phyloP scores from a whole-genome alignment of 2,329 filamentous ascomycete genomes.

The Penicillium griseofulvum region DNA sequence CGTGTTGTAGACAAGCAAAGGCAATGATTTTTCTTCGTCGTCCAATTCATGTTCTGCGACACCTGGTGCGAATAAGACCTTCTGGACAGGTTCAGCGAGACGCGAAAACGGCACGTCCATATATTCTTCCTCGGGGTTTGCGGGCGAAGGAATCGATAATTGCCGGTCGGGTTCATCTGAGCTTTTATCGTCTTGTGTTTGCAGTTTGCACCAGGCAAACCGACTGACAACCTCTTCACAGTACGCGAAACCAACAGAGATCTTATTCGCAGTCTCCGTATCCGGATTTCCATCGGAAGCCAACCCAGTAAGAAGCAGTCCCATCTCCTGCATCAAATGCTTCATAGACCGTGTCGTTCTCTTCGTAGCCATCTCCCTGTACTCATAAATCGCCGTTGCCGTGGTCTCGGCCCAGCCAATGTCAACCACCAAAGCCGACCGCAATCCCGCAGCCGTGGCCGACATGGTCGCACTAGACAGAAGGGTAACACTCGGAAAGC shows the following conservation, averaged over 20 bases:
- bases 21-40: constrained; percentile 80
- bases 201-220: constrained; percentile 69
- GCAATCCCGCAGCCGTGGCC: constrained; percentile 73
- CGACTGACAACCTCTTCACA: constrained; percentile 76
- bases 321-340: constrained; percentile 66
- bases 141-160: constrained; percentile 46
- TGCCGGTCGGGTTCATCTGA: constrained; percentile 31
- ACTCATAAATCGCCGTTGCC: constrained; percentile 85
- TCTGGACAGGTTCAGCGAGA: constrained; percentile 72
- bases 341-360: constrained; percentile 74
- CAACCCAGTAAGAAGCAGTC: constrained; percentile 38
- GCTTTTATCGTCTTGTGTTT: constrained; percentile 4
- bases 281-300: constrained; percentile 24
- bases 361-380: constrained; percentile 70
- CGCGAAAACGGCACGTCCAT: constrained; percentile 66
- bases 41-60: constrained; percentile 63
- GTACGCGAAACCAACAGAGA: constrained; percentile 66
- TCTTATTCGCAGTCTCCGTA: constrained; percentile 35
- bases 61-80: constrained; percentile 65
- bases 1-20: constrained; percentile 70
- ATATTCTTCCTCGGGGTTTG: constrained; percentile 40
- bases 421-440: constrained; percentile 83
- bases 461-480: constrained; percentile 73
- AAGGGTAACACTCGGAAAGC: constrained; percentile 75
- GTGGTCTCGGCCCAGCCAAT: constrained; percentile 90